A percentile compares a stretch with the other conserved stretches of the same genome.
phyloP scores from a whole-genome alignment of 1,139 yeast species.

The Suhomyces taliae region DNA sequence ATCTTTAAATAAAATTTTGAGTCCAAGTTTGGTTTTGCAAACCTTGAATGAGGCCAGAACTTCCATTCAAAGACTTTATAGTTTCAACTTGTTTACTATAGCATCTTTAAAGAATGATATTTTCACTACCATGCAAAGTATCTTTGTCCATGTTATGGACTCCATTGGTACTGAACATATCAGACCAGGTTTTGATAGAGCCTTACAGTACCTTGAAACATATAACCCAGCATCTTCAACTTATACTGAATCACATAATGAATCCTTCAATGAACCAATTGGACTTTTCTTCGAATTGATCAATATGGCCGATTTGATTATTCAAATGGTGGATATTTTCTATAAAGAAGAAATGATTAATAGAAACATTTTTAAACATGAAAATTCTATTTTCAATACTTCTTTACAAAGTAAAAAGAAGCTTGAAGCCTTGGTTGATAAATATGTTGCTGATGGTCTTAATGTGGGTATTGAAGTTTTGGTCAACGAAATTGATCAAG shows the following conservation, averaged over 20 bases:
- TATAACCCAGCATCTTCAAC: constrained; percentile 59
- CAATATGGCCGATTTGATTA: constrained; percentile 87
- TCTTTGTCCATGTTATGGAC: constrained; percentile 67
- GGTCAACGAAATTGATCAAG: constrained; percentile 65
- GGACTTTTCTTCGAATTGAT: constrained; percentile 86
- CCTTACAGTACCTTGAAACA: constrained; percentile 63
- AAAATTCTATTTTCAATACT: constrained; percentile 75
- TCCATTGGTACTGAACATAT: constrained; percentile 73
- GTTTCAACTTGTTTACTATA: constrained; percentile 37
- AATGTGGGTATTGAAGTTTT: constrained; percentile 88
- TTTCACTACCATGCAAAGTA: constrained; percentile 45
- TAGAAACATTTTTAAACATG: constrained; percentile 61
- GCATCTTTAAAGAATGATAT: constrained; percentile 33
- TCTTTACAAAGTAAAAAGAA: constrained; percentile 78
- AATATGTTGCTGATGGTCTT: constrained; percentile 87
- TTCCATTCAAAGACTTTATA: constrained; percentile 33
- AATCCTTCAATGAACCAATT: constrained; percentile 69
- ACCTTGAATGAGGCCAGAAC: constrained; percentile 41
- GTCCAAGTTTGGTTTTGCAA: constrained; percentile 41
- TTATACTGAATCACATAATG: constrained; percentile 17
- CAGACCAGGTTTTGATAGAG: constrained; percentile 78
- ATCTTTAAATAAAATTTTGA: constrained; percentile 40
- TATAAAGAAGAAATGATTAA: constrained; percentile 80
- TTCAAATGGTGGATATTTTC: constrained; percentile 90
- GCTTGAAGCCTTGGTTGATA: constrained; percentile 80